Evolutionary conservation across 2,329 filamentous ascomycete species (phyloP), one percentile per base, ranked within the genome.

Genomic region (Aureobasidium sp.): DNA sequence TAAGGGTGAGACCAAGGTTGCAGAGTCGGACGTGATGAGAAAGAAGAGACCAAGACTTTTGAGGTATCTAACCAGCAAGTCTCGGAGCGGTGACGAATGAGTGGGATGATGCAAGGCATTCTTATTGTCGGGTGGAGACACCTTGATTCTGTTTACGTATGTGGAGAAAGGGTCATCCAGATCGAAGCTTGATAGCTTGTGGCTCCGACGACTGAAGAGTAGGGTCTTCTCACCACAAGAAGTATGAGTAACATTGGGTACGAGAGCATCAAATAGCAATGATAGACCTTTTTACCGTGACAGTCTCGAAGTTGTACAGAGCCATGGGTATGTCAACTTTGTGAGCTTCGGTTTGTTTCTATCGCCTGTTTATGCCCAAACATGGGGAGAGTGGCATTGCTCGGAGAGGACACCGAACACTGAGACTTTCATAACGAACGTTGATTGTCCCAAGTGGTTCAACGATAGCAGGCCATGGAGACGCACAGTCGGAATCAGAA

Each of bases 11-110:
- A 64, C 62, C 51, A 71, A 67, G 29, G 69, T 66, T 0, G 60
- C 71, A 37, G 65, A 71, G 20, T 67, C 70, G 5, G 67, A 72
- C 58, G 71, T 71, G 12, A 66, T 71, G 67, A 71, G 66, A 5
- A 71, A 72, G 67, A 71, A 73, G 62, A 65, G 71, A n/a, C 71
- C 71, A 49, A 60, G 57, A 36, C 45, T 60, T n/a, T 42, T 60
- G 31, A 41, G 57, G 45, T 60, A 60, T 36, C 41, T 60, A 45
- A 49, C 45, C 22, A 60, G 45, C 57, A 60, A 60, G 57, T 49
- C 57, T 51, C 45, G 57, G 36, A 36, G 22, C 29, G 45, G 57
- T 60, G 57, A 60, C 45, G 57, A 49, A 25, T 51, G 45, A 60
- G 17, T 15, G 17, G 31, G 37, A 36, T 49, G 57, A 60, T 60